These are phyloP conservation scores for Yamadazyma dendronema DNA, from an alignment of 1,139 yeast genomes.

Conservation along the genomic window DNA sequence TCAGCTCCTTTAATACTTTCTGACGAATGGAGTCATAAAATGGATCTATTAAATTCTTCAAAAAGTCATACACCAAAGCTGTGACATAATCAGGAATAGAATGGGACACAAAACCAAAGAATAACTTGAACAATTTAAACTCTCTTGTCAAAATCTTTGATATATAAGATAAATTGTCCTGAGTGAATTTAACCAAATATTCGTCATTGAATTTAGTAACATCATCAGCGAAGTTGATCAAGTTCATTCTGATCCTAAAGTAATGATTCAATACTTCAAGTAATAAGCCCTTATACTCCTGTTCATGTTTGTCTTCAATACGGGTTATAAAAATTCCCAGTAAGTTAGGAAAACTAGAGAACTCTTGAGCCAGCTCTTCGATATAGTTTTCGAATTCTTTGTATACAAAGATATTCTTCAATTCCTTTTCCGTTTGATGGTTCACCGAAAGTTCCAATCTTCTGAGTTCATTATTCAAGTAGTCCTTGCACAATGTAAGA, in stretches of 20 bases:
- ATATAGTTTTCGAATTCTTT: conserved; percentile 48
- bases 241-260: conserved; percentile 53
- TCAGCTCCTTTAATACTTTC: conserved; percentile 64
- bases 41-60: conserved; percentile 67
- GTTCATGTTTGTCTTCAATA: conserved; percentile 48
- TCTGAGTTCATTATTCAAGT: conserved; percentile 54
- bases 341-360: conserved; percentile 40
- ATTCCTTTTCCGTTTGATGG: conserved; percentile 6
- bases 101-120: conserved; percentile 36
- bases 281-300: conserved; percentile 65
- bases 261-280: conserved; percentile 66
- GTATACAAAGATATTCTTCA: conserved; percentile 35
- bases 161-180: conserved; percentile 56
- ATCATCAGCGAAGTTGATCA: conserved; percentile 30
- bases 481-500: conserved; percentile 70
- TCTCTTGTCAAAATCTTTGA: conserved; percentile 64
- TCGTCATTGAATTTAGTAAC: conserved; percentile 23
- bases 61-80: conserved; percentile 50
- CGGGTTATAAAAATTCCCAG: conserved; percentile 52
- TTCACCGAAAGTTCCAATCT: conserved; percentile 44
- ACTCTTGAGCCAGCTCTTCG: conserved; percentile 19
- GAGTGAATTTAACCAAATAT: conserved; percentile 54
- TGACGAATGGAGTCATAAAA: conserved; percentile 69
- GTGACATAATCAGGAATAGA: conserved; percentile 20
- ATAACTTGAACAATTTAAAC: conserved; percentile 49